Evolutionary conservation across 441 rosid species (phyloP), one percentile per base, ranked within the genome.

Genomic region (Gossypium trilobum): DNA sequence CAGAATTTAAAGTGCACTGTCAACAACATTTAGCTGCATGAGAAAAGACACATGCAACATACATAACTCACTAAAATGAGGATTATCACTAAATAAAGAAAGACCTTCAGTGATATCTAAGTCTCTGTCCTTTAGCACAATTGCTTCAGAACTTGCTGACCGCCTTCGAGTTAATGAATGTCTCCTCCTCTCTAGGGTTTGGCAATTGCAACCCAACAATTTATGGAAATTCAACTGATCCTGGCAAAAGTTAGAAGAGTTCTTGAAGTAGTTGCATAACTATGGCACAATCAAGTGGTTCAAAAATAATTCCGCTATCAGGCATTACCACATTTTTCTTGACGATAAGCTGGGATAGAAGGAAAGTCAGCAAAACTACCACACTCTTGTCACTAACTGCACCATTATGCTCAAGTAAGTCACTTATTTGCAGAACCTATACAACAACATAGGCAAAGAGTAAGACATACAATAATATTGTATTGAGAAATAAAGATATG

Each of bases 361-460:
- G 86, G 81, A 94, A 89, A 36, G 83, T 89, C 78, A 92, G 73
- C 70, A 92, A 78, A 74, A 94, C 75, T 44, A 92, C 77, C 77
- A 94, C 95, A 74, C 97, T 84, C 68, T 75, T 82, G 62, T 84
- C 85, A 82, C 86, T 88, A 57, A 82, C 78, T 14, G 87, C 89
- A 50, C 95, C 94, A 73, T 82, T 85, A 75, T 92, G 87, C 80
- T 89, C 97, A 75, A 92, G 88, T 81, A 93, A 79, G 70, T 94
- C 99, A 80, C 97, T 85, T 76, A 85, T 85, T 80, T 94, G 92
- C 77, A 94, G 79, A 79, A 94, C 91, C 98, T 94, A 85, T 52
- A 77, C 39, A 52, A 59, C 60, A 56, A 33, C 14, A 19, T 50
- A 74, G 25, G 29, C 25, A 22, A 14, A 31, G n/a, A 14, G 52